Conservation (phyloP, 2,329 filamentous ascomycete species). For the Diaporthe citriasiana region DNA sequence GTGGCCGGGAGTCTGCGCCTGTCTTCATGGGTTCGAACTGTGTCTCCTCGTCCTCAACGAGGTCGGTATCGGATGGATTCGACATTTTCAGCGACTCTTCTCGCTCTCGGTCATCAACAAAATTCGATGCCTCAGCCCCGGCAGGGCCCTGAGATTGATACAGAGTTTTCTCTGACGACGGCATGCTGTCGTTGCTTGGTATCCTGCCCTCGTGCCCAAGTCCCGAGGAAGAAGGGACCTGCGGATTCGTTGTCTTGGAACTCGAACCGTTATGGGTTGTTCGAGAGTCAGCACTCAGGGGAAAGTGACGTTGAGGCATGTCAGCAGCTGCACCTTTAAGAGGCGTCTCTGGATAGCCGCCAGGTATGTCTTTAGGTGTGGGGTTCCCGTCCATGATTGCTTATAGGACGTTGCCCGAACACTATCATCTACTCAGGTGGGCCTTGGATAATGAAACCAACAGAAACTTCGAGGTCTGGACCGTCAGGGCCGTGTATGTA, state of each 20-base stretch:
- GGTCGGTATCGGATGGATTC: slow-evolving; percentile 21
- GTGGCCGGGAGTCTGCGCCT: slow-evolving; percentile 4
- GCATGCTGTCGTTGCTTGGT: slow-evolving; percentile 7
- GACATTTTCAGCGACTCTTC: neutral
- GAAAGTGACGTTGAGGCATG: neutral
- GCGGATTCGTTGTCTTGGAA: neutral
- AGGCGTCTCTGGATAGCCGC: slow-evolving; percentile 31
- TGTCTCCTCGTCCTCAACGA: neutral
- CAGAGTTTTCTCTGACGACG: slow-evolving; percentile 17
- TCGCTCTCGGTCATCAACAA: neutral
- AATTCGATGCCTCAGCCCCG: neutral
- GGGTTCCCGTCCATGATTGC: slow-evolving; percentile 10
- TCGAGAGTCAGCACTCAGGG: neutral
- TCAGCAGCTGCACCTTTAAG: neutral
- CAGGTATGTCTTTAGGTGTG: slow-evolving; percentile 22
- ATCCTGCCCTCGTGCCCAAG: neutral
- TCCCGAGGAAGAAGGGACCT: neutral
- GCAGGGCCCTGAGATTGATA: neutral
- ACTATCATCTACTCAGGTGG: neutral
- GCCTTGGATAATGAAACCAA: neutral
- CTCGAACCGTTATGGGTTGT: neutral
- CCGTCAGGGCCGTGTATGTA: neutral
- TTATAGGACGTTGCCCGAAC: neutral
- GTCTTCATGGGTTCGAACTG: slow-evolving; percentile 23
- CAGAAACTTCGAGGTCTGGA: neutral